Base-by-base conservation (phyloP, 257 asterid genomes). In the Scutellaria barbata region DNA sequence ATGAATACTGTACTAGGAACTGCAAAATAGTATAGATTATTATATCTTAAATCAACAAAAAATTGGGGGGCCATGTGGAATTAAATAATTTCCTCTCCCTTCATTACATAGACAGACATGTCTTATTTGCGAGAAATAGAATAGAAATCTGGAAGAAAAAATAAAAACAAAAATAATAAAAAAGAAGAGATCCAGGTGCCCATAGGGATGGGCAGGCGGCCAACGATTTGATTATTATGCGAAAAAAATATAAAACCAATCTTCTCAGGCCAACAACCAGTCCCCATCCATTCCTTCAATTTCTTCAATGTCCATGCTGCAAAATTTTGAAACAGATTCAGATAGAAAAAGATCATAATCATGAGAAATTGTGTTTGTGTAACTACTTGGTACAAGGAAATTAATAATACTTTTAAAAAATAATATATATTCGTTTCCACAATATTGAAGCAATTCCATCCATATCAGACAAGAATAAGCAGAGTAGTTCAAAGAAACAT, bases 231-330 rank as follows among this genome's bases (percentile, higher is more conserved):
- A 86, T 85, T 75, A 78, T 62, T 76, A 56, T 57, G 77, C 72
- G 65, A 52, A 73, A 68, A 76, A 69, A 72, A 82, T 30, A 30
- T 30, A 71, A 70, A 79, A 83, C 82, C 84, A 66, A 83, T 84
- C 85, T 79, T 76, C 87, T 83, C 87, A 89, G 79, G 94, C 86
- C 67, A 89, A 81, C 67, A 89, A 81, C 97, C 98, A 92, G 67
- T 88, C 98, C 61, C 80, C 98, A 72, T 92, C 93, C 86, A 89
- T 89, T 47, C 88, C 96, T 79, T 92, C 96, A 72, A 89, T 92
- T 78, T 88, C 98, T 74, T 82, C 96, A 46, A 92, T 92, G 74
- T 89, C 98, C 95, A 92, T 85, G 80, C 98, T 93, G 96, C 87
- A 79, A 71, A n/a, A 7, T 60, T 41, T 59, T 42, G 51, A 60